Evolutionary conservation across 257 asterid species (phyloP).

Genomic region (Perilla frutescens): DNA sequence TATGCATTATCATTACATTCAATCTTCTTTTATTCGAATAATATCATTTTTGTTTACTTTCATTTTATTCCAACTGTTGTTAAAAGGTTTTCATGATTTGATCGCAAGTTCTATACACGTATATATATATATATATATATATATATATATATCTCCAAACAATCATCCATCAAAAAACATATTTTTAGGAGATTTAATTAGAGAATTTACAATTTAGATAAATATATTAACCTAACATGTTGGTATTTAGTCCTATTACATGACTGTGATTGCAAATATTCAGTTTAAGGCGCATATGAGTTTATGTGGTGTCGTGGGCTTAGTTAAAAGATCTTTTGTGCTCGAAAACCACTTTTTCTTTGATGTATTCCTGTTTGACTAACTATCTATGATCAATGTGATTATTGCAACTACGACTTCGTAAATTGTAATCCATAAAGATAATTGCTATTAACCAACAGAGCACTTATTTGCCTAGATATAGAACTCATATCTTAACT

Average conservation of each 20-base stretch:
- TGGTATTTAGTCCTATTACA: no score
- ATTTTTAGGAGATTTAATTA: not conserved
- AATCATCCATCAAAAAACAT: constrained; percentile 14
- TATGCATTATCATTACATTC: no score
- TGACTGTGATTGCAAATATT: not conserved
- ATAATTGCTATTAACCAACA: not conserved
- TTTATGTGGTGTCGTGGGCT: not conserved
- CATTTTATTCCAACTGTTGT: no score
- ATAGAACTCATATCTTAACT: not conserved
- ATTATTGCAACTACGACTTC: not conserved
- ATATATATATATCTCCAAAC: constrained; percentile 7
- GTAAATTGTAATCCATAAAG: not conserved
- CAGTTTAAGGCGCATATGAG: not conserved
- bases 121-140: no score
- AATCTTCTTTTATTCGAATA: no score
- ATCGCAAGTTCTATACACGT: not conserved
- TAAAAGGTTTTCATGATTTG: not conserved
- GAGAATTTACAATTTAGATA: no score
- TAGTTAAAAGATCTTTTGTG: not conserved
- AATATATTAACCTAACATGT: no score
- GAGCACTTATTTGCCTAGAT: not conserved
- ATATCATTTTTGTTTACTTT: no score
- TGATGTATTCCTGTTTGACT: not conserved
- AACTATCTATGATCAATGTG: not conserved
- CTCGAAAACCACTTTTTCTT: not conserved